Conservation (phyloP, 2,329 filamentous ascomycete genomes). For the Exophiala xenobiotica region DNA sequence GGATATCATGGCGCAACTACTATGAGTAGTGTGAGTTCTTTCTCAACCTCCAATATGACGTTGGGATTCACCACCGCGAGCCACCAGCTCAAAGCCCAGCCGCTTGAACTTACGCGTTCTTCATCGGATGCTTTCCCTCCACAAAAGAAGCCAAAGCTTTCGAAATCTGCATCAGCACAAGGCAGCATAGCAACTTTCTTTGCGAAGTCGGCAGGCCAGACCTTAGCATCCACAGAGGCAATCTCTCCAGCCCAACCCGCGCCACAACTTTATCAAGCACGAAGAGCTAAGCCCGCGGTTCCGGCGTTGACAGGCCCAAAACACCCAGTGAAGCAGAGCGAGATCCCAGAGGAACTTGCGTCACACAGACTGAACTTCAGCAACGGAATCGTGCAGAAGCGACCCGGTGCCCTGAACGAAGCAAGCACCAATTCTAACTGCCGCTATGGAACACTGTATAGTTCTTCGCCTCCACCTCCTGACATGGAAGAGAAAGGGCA, state of each 20-base stretch:
- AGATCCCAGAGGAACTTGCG: conserved; percentile 20
- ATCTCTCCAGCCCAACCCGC: not conserved
- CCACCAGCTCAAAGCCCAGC: conserved; percentile 48
- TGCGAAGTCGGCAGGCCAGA: conserved; percentile 10
- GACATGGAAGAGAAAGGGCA: not conserved
- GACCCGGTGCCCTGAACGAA: conserved; percentile 13
- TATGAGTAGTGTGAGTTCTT: conserved; percentile 54
- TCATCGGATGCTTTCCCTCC: conserved; percentile 35
- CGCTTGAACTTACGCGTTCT: conserved; percentile 7
- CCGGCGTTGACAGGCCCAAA: not conserved
- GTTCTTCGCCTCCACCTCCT: conserved; percentile 22
- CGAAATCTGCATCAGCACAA: conserved; percentile 48
- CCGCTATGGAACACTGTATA: conserved; percentile 37
- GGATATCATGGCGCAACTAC: no score
- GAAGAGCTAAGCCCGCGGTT: not conserved
- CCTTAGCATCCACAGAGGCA: not conserved
- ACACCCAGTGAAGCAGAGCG: not conserved
- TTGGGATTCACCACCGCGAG: conserved; percentile 63
- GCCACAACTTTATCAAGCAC: not conserved
- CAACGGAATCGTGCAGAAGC: conserved; percentile 12
- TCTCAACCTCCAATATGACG: conserved; percentile 38
- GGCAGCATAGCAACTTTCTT: conserved; percentile 55
- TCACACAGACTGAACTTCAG: conserved; percentile 16
- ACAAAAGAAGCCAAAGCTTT: conserved; percentile 35
- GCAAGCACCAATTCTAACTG: conserved; percentile 11